These are phyloP conservation scores for Daedaleopsis nitida DNA, from an alignment of 768 basidiomycete genomes.

Conservation along the genomic window DNA sequence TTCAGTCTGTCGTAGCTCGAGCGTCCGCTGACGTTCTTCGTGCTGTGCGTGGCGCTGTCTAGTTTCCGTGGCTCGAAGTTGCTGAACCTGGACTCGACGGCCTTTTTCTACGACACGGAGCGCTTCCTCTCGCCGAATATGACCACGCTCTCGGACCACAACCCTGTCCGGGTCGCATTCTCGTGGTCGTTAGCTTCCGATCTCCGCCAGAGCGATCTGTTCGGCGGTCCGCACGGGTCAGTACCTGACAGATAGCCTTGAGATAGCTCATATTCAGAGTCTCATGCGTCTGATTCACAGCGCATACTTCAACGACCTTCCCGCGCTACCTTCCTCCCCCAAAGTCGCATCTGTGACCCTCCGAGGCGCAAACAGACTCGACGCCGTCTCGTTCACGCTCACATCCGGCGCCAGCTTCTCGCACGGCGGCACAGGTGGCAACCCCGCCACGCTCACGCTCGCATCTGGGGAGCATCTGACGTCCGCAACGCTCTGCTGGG, in stretches of 20 bases:
- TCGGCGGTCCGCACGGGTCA: conserved; percentile 8
- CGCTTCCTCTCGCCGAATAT: conserved; percentile 6
- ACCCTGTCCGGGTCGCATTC: conserved; percentile 7
- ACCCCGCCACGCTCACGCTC: background rate
- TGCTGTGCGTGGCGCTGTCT: background rate
- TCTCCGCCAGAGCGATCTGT: conserved; percentile 10
- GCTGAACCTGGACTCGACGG: background rate
- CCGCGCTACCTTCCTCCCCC: conserved; percentile 3
- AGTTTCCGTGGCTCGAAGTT: background rate
- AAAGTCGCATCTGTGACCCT: background rate
- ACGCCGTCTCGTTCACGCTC: conserved; percentile 6
- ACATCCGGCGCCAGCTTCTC: background rate
- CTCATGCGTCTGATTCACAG: background rate
- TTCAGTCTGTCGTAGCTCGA: background rate
- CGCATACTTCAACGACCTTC: conserved; percentile 7
- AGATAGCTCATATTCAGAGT: background rate
- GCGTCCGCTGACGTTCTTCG: background rate
- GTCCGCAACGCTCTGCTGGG: conserved; percentile 6
- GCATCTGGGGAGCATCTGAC: background rate
- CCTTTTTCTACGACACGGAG: background rate
- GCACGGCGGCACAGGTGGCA: conserved; percentile 10
- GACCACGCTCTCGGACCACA: conserved; percentile 8
- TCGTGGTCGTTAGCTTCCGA: background rate
- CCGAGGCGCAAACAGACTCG: conserved; percentile 8
- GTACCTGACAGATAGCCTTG: too few relatives aligned